A percentile compares a stretch with the other conserved stretches of the same genome.
These are phyloP conservation scores for Stachybotrys elegans DNA, from an alignment of 2,329 filamentous ascomycete genomes.

Conservation along the genomic window DNA sequence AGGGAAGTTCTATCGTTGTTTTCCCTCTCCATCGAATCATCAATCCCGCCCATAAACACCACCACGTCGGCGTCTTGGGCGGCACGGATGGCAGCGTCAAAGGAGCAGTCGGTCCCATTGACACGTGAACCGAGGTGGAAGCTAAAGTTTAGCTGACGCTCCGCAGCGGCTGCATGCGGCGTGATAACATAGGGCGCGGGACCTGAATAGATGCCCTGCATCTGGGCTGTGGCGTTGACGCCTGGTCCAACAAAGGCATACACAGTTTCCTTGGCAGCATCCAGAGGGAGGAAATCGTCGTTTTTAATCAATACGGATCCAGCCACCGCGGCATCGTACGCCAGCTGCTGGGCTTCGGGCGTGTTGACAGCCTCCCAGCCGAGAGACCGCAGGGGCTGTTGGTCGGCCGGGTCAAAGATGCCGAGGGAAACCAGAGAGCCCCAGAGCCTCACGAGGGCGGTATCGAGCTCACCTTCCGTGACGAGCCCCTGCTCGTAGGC, in stretches of 20 bases:
- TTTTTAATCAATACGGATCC: not conserved
- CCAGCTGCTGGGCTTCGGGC: slow-evolving; percentile 22
- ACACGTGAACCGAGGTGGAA: slow-evolving; percentile 3
- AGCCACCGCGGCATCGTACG: slow-evolving; percentile 44
- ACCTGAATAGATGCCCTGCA: slow-evolving; percentile 21
- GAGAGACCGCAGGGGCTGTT: not conserved
- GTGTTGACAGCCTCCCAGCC: not conserved
- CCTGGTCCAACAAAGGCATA: slow-evolving; percentile 26
- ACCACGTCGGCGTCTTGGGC: slow-evolving; percentile 43
- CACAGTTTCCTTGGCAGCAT: slow-evolving; percentile 1
- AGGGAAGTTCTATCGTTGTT: slow-evolving; percentile 44
- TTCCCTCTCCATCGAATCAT: slow-evolving; percentile 47
- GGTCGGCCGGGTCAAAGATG: not conserved
- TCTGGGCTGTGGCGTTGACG: slow-evolving; percentile 13
- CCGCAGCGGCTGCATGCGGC: slow-evolving; percentile 41
- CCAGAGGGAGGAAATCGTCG: not conserved
- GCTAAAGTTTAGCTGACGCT: slow-evolving; percentile 3
- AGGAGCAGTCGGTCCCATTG: slow-evolving; percentile 1
- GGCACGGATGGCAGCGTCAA: slow-evolving; percentile 20
- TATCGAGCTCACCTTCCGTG: not conserved
- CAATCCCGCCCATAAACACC: slow-evolving; percentile 49
- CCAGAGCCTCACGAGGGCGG: not conserved
- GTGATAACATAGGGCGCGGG: slow-evolving; percentile 49
- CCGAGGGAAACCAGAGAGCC: not conserved
- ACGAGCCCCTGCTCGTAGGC: not conserved